Base-by-base conservation (phyloP, 257 asterid species). In the Leonotis leonurus region DNA sequence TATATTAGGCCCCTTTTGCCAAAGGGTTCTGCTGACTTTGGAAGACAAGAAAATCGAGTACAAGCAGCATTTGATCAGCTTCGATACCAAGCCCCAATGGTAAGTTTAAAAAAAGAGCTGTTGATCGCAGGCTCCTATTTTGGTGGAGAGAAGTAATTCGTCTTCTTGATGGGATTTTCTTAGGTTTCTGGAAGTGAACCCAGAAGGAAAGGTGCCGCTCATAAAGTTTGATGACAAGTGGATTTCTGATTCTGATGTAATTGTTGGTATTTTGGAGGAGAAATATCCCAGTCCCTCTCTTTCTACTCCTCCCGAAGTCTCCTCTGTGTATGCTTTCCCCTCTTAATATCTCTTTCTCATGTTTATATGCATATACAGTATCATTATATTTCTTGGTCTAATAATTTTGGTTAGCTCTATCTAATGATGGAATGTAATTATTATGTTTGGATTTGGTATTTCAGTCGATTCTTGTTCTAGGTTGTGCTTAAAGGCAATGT, bases 161-260 rank as follows among this genome's bases (percentile, higher is more conserved):
- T 20, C 52, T 58, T 46, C 2, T 16, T 37, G 14, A 11, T 64
- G 69, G 37, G 41, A 13, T 14, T 24, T 64, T 57, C 64, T 56
- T 60, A 89, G 97, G 97, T 85, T 89, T 39, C 17, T 85, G 86
- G 75, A 83, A 16, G 82, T 70, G 70, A 79, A 71, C 25, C 92
- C 97, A 27, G 91, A 81, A 68, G 97, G 97, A 61, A 81, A 85
- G 72, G 95, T 87, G 51, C 95, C 97, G 0, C 74, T 83, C 57
- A 76, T 85, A 44, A 87, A 89, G 58, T 68, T 83, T 50, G 95
- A 85, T 63, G 95, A 73, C 39, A 78, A 82, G 69, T 84, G 94
- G 94, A 70, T 84, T 56, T 55, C 90, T 17, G 95, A 89, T 43
- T 89, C 97, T 71, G 97, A 87, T 71, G 90, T 85, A 30, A 85